Evolutionary conservation across 2,329 filamentous ascomycete species (phyloP).

Genomic region (Diaporthe longicolla): DNA sequence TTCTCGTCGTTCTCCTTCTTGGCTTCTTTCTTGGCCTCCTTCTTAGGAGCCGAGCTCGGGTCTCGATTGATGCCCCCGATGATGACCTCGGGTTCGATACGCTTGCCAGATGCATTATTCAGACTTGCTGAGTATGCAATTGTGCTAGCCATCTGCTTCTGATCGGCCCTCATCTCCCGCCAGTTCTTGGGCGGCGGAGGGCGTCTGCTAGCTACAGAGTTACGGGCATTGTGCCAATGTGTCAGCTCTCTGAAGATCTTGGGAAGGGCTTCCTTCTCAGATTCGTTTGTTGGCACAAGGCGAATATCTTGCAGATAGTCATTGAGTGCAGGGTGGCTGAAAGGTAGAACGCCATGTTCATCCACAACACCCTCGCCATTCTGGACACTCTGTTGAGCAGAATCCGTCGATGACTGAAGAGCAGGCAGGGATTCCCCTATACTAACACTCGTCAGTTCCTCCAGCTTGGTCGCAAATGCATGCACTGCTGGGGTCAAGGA

Average conservation of each 20-base stretch:
- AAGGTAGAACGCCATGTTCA: slow-evolving; percentile 56
- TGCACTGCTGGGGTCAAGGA: slow-evolving; percentile 31
- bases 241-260: slow-evolving; percentile 63
- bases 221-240: slow-evolving; percentile 76
- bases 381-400: neutral
- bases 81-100: slow-evolving; percentile 75
- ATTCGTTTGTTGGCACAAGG: slow-evolving; percentile 51
- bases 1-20: slow-evolving; percentile 46
- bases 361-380: slow-evolving; percentile 13
- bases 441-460: slow-evolving; percentile 34
- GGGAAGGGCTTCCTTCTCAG: slow-evolving; percentile 46
- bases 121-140: slow-evolving; percentile 78
- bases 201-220: slow-evolving; percentile 59
- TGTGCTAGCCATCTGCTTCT: slow-evolving; percentile 78
- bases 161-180: slow-evolving; percentile 63
- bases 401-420: neutral
- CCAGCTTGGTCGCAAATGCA: slow-evolving; percentile 38
- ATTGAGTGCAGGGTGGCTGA: slow-evolving; percentile 63
- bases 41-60: slow-evolving; percentile 42
- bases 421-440: neutral
- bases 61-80: slow-evolving; percentile 56
- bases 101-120: slow-evolving; percentile 74
- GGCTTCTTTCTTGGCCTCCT: slow-evolving; percentile 41
- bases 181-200: slow-evolving; percentile 47
- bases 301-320: slow-evolving; percentile 59